Evolutionary conservation across 306 rosid species (phyloP), one percentile per base, ranked within the genome.

Genomic region (Rubus idaeus): DNA sequence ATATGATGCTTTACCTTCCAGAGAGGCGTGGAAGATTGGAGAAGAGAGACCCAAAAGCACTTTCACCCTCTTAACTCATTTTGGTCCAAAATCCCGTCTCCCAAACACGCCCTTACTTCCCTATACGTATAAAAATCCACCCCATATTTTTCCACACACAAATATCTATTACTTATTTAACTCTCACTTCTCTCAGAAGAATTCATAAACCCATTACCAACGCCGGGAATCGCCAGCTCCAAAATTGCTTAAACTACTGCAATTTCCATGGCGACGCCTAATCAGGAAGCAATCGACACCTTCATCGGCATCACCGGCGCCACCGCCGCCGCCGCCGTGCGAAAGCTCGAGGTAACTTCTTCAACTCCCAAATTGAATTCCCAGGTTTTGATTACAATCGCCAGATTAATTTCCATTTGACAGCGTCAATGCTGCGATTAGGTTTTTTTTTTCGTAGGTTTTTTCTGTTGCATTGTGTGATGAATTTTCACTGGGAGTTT

Each of bases 281-380:
- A 84, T 86, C 97, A 88, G 73, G 94, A 90, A 72, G 88, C 93
- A 60, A 86, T 94, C 66, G 97, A 89, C 1, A 91, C 93, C 9
- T 94, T 94, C 82, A 88, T 91, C 61, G 78, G 84, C 85, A 84
- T 94, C 80, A 91, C 98, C 9, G 97, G 97, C 16, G 85, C 81
- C 42, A 73, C 97, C 50, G 88, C 88, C 67, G 84, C 87, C 37
- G 71, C 86, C 75, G 97, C 98, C 52, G 73, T 83, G 55, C 93
- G 89, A 41, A 87, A 75, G 64, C 93, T 94, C 10, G 79, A 89
- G 97, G 98, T 92, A 49, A 30, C n/a, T 26, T 18, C 12, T 30
- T 42, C 21, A 63, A 46, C 37, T 13, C 21, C 12, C 61, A 12
- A 64, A 62, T 47, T 70, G 3, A 20, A 4, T 50, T 68, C 12